Conservation (phyloP, 176 grass and related monocot genomes). For the Triticum monococcum region DNA sequence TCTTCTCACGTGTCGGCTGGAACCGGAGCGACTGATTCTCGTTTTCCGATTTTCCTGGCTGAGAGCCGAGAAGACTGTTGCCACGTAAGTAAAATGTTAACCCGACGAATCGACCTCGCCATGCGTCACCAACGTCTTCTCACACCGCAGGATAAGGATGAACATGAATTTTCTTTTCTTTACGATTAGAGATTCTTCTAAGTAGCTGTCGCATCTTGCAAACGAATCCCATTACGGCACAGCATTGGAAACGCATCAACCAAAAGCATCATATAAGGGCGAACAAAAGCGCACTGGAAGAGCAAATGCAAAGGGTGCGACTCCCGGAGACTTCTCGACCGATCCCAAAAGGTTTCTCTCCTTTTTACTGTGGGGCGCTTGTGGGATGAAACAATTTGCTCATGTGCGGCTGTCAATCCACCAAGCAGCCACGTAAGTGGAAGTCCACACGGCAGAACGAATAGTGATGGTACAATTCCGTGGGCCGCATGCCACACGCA, state of each 20-base stretch:
- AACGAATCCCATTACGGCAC: background rate
- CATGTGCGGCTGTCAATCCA: background rate
- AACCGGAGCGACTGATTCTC: background rate
- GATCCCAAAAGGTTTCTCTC: background rate
- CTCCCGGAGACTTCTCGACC: background rate
- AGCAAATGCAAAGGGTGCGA: too few relatives aligned
- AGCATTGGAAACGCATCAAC: background rate
- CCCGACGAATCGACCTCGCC: background rate
- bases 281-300: background rate
- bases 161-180: background rate
- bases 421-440: background rate
- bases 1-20: background rate
- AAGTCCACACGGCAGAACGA: background rate
- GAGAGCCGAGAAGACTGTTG: background rate
- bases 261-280: background rate
- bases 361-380: background rate
- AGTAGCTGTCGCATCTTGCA: background rate
- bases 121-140: background rate
- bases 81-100: constrained; percentile 13
- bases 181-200: background rate
- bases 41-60: background rate
- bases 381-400: background rate
- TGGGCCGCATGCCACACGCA: background rate
- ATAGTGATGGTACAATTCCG: background rate
- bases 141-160: background rate